phyloP scores from a whole-genome alignment of 2,329 filamentous ascomycete genomes.

The Neofusicoccum ribis region DNA sequence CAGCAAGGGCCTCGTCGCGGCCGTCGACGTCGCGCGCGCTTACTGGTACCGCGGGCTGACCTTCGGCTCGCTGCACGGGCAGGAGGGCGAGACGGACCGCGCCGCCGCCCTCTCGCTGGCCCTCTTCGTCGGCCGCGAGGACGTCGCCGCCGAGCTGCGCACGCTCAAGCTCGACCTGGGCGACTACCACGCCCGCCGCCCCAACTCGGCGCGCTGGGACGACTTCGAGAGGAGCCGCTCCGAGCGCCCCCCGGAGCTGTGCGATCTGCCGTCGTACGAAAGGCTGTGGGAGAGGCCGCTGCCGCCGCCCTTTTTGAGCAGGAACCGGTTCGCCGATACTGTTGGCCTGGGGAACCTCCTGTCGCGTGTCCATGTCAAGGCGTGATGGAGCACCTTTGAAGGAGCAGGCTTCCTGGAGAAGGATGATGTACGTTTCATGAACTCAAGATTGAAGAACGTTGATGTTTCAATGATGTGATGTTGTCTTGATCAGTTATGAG shows the following conservation, averaged over 20 bases:
- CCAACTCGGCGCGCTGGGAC: too few species aligned
- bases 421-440: too few species aligned
- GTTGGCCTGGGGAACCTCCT: neutral
- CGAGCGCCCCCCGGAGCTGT: neutral
- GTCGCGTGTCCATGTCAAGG: too few species aligned
- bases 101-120: neutral
- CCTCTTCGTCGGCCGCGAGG: neutral
- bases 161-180: neutral
- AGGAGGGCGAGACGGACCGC: constrained; percentile 3
- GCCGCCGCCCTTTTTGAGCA: neutral
- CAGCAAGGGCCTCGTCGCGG: neutral
- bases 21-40: neutral
- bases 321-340: neutral
- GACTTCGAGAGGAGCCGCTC: too few species aligned
- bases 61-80: neutral
- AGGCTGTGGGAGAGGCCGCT: neutral
- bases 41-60: constrained; percentile 3
- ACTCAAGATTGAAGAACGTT: too few species aligned
- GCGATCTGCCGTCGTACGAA: neutral
- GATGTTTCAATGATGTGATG: too few species aligned
- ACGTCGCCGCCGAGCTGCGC: neutral
- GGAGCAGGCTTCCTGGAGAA: too few species aligned
- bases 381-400: too few species aligned
- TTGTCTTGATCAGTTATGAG: too few species aligned
- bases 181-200: neutral